Conservation (phyloP, 2,329 filamentous ascomycete species). For the Phyllachora maydis region DNA sequence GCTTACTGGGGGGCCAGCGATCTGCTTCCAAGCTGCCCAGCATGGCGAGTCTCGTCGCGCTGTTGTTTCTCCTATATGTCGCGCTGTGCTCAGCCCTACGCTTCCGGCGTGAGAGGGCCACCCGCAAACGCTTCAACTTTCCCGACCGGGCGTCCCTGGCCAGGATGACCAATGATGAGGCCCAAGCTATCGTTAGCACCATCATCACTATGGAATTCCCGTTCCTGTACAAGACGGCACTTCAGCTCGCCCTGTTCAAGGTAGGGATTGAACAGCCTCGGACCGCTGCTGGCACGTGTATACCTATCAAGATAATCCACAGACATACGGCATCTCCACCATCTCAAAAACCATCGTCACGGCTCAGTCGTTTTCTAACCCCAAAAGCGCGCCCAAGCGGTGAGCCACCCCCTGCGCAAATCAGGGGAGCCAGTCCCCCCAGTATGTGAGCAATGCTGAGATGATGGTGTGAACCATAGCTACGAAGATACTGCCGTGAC, state of each 20-base stretch:
- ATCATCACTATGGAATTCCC: slow-evolving; percentile 15
- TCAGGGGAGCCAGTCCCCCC: background rate
- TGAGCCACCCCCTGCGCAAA: slow-evolving; percentile 3
- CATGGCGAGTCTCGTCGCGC: no score
- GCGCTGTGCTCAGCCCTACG: slow-evolving; percentile 14
- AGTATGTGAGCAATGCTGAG: background rate
- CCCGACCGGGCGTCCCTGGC: slow-evolving; percentile 14
- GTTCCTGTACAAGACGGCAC: slow-evolving; percentile 13
- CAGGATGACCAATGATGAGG: slow-evolving; percentile 20
- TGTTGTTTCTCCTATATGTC: slow-evolving; percentile 12
- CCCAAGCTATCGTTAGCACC: slow-evolving; percentile 19
- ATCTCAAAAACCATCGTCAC: slow-evolving; percentile 15
- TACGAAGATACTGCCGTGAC: slow-evolving; percentile 19
- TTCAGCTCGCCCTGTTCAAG: slow-evolving; percentile 19
- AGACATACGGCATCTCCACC: slow-evolving; percentile 18
- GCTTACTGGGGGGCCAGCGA: no score
- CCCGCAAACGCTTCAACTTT: slow-evolving; percentile 12
- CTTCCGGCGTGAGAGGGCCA: slow-evolving; percentile 12
- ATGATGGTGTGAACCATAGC: no score
- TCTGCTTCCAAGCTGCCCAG: no score
- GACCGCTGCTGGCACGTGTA: no score
- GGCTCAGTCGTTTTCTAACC: slow-evolving; percentile 14
- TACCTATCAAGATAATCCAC: no score
- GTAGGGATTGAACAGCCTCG: no score
- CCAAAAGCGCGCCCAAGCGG: slow-evolving; percentile 13